A percentile compares a stretch with the other conserved stretches of the same genome.
Conservation (phyloP, 2,329 filamentous ascomycete genomes). For the Sporothrix mexicana region DNA sequence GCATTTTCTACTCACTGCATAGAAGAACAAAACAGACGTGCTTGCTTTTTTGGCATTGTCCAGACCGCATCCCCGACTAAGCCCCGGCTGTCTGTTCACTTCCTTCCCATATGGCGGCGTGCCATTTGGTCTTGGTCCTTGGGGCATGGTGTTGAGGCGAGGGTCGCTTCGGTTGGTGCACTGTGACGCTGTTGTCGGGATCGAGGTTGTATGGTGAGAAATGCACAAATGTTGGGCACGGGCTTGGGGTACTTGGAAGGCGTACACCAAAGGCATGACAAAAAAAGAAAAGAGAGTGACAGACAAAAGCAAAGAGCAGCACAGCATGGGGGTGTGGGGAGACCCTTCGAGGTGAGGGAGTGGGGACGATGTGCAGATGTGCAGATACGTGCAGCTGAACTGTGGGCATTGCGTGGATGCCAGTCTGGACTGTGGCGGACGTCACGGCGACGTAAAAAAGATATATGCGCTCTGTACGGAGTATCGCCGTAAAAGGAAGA, state of each 20-base stretch:
- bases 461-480: too few species aligned
- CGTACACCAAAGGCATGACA: neutral
- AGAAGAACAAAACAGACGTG: neutral
- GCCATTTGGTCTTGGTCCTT: neutral
- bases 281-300: neutral
- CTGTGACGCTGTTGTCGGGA: neutral
- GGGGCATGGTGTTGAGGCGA: neutral
- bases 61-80: neutral
- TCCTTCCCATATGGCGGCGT: neutral
- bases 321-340: neutral
- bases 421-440: neutral
- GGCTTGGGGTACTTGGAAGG: neutral
- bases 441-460: slow-evolving; percentile 15
- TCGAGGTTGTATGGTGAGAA: slow-evolving; percentile 4
- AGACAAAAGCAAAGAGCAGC: neutral
- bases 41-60: neutral
- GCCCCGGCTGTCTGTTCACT: neutral
- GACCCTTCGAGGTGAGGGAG: slow-evolving; percentile 11
- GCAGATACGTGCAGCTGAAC: slow-evolving; percentile 26
- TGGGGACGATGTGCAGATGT: slow-evolving; percentile 23
- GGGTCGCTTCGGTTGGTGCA: slow-evolving; percentile 15
- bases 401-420: neutral
- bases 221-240: neutral
- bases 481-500: too few species aligned
- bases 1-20: neutral